These are phyloP conservation scores for Fusarium nurragi DNA, from an alignment of 2,329 filamentous ascomycete species.

Conservation along the genomic window DNA sequence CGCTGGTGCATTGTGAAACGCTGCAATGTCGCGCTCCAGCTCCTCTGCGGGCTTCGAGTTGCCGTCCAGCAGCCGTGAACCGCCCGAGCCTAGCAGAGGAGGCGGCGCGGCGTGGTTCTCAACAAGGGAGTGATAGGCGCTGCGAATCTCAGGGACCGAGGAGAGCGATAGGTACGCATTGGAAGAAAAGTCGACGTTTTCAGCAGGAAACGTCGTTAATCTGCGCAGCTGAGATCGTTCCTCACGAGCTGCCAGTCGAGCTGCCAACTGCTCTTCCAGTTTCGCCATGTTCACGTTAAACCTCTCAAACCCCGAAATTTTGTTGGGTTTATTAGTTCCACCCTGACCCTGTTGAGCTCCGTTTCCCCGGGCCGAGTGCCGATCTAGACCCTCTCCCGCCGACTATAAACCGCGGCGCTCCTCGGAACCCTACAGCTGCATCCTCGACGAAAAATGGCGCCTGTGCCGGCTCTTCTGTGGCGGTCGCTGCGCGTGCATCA, in stretches of 20 bases:
- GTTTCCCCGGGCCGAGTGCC: constrained; percentile 5
- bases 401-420: constrained; percentile 20
- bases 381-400: background rate
- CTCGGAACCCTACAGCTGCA: background rate
- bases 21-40: constrained; percentile 58
- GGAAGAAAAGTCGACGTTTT: constrained; percentile 79
- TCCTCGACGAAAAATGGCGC: constrained; percentile 50
- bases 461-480: constrained; percentile 71
- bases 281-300: constrained; percentile 4
- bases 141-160: constrained; percentile 58
- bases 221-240: constrained; percentile 53
- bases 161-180: constrained; percentile 84
- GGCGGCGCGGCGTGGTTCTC: constrained; percentile 33
- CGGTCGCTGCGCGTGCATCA: constrained; percentile 75
- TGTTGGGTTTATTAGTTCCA: constrained; percentile 33
- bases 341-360: constrained; percentile 11
- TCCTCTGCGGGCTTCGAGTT: constrained; percentile 57
- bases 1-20: constrained; percentile 57
- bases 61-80: constrained; percentile 64
- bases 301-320: background rate
- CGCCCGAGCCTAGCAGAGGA: constrained; percentile 58
- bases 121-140: constrained; percentile 66
- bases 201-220: constrained; percentile 68
- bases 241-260: constrained; percentile 45
- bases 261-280: constrained; percentile 45